These are phyloP conservation scores for Penicillium odoratum DNA, from an alignment of 495 filamentous ascomycete genomes.

Conservation along the genomic window DNA sequence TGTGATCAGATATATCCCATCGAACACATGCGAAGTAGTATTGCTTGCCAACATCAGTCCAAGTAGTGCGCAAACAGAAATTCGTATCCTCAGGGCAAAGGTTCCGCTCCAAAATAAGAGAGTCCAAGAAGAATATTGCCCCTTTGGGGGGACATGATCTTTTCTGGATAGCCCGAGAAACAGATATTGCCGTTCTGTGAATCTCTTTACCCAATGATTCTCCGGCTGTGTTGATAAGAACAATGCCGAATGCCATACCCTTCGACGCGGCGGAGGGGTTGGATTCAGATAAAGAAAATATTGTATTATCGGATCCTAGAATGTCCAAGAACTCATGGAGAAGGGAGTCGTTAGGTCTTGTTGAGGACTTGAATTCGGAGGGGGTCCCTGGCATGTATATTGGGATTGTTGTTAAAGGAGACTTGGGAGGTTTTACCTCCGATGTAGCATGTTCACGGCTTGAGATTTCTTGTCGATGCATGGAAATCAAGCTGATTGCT, in stretches of 20 bases:
- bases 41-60: slow-evolving; percentile 29
- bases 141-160: slow-evolving; percentile 13
- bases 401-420: slow-evolving; percentile 30
- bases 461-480: neutral
- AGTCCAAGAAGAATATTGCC: slow-evolving; percentile 39
- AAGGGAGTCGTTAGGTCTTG: neutral
- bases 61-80: slow-evolving; percentile 33
- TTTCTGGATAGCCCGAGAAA: slow-evolving; percentile 14
- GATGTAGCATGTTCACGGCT: neutral
- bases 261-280: slow-evolving; percentile 24
- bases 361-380: neutral
- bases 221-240: slow-evolving; percentile 19
- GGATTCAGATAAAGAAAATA: slow-evolving; percentile 15
- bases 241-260: slow-evolving; percentile 23
- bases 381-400: slow-evolving; percentile 19
- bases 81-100: slow-evolving; percentile 15
- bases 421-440: slow-evolving; percentile 7
- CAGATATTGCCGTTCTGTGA: slow-evolving; percentile 17
- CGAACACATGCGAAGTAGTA: slow-evolving; percentile 39
- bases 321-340: slow-evolving; percentile 20
- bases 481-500: neutral
- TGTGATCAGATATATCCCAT: slow-evolving; percentile 20
- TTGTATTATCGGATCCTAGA: slow-evolving; percentile 13
- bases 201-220: slow-evolving; percentile 28
- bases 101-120: slow-evolving; percentile 22